Base-by-base conservation (phyloP, 2,329 filamentous ascomycete species). In the Fusarium virguliforme region DNA sequence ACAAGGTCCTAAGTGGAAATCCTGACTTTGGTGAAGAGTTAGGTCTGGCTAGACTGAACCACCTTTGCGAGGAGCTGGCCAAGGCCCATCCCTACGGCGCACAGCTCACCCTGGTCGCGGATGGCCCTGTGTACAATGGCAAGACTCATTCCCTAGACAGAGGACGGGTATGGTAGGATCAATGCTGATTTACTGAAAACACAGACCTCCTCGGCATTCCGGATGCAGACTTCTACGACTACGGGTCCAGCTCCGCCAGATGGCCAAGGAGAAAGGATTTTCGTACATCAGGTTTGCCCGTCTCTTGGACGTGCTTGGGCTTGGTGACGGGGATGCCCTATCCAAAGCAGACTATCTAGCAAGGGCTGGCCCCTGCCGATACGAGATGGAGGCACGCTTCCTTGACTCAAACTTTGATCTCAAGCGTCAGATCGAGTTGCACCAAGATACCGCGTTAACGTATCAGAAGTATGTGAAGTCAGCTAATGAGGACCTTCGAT, bases 1-100 rank as follows among this genome's bases (percentile, higher is more conserved):
- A 41, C 38, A 41, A 41, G 38, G 38, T 41, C 38, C 6, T 41
- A 41, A 41, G 38, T 41, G 38, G 12, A 41, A n/a, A 41, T n/a
- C 38, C 38, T 8, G 38, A 41, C 10, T 41, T 41, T 8, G 38
- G 38, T n/a, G 38, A 41, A n/a, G 38, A 41, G 38, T n/a, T 41
- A 41, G 38, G 38, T 18, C 38, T 41, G 15, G 38, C 38, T n/a
- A 41, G 38, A n/a, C 38, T 41, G 6, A 41, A 41, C 6, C 38
- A 41, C 18, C 38, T 41, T n/a, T 41, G 38, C 15, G 38, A 41
- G 38, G 38, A 41, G 18, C 38, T 41, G 38, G 38, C 10, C 38
- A 41, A 41, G 38, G 15, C 15, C 38, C 15, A 41, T n/a, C 38
- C 38, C 38, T 41, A 41, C 38, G 38, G 38, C 8, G 38, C 38